These are phyloP conservation scores for Myxozyma melibiosi DNA, from an alignment of 805 yeast genomes.

Conservation along the genomic window DNA sequence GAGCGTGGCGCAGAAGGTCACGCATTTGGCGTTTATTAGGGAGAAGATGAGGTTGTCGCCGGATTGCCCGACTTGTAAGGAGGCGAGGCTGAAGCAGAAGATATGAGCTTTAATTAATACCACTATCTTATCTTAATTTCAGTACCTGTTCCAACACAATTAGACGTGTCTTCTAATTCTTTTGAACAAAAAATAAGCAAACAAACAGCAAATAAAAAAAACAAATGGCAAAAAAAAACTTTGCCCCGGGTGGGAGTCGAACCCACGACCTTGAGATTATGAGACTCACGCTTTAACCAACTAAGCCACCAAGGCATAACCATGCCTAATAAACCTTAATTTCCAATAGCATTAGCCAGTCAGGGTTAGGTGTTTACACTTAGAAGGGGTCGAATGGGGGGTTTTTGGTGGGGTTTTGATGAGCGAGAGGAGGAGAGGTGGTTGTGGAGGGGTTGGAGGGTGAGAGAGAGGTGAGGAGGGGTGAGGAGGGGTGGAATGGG, in stretches of 20 bases:
- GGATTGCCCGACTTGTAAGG: slow-evolving; percentile 24
- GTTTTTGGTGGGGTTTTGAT: too few relatives aligned
- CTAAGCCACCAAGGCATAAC: slow-evolving; percentile 36
- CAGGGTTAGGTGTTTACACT: too few relatives aligned
- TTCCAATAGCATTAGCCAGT: background rate
- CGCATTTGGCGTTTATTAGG: slow-evolving; percentile 29
- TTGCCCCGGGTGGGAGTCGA: slow-evolving; percentile 42
- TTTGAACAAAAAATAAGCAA: background rate
- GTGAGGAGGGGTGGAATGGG: background rate
- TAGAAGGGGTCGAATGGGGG: too few relatives aligned
- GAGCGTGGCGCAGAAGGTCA: slow-evolving; percentile 29
- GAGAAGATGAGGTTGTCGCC: slow-evolving; percentile 16
- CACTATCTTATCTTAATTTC: too few relatives aligned
- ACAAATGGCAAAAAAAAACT: background rate
- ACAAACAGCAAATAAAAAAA: background rate
- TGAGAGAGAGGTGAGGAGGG: background rate
- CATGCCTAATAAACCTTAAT: background rate
- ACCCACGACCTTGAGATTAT: slow-evolving; percentile 40
- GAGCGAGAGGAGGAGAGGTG: too few relatives aligned
- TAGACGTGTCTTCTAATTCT: background rate
- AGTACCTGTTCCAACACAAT: too few relatives aligned
- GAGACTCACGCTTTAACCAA: slow-evolving; percentile 37
- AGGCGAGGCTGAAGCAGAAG: slow-evolving; percentile 6
- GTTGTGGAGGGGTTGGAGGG: too few relatives aligned
- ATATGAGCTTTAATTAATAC: background rate